Evolutionary conservation across 2,329 filamentous ascomycete genomes (phyloP).

Genomic region (Verticillium isaacii): DNA sequence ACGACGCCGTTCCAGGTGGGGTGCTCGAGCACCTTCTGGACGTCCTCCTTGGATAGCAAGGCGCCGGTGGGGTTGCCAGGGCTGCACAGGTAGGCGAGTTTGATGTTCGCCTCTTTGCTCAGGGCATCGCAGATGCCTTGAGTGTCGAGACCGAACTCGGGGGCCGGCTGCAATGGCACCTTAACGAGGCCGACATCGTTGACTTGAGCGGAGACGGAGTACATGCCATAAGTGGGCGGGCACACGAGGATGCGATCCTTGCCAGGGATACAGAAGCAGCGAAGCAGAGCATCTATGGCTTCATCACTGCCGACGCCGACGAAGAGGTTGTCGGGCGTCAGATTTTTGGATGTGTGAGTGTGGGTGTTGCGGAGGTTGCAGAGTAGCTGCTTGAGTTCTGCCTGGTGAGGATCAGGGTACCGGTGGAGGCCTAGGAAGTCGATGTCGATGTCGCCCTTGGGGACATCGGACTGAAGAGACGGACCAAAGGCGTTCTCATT

Average conservation of each 20-base stretch:
- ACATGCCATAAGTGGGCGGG: conserved; percentile 98
- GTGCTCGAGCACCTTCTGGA: conserved; percentile 72
- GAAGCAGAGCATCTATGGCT: conserved; percentile 88
- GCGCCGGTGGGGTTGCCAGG: conserved; percentile 91
- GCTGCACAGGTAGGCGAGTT: conserved; percentile 88
- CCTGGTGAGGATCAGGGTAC: conserved; percentile 95
- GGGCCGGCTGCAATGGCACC: conserved; percentile 71
- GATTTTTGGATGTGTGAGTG: conserved; percentile 66
- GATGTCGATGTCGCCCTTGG: conserved; percentile 51
- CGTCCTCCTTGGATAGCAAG: conserved; percentile 68
- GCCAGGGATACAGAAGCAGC: conserved; percentile 87
- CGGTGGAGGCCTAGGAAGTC: conserved; percentile 74
- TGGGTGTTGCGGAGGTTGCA: conserved; percentile 85
- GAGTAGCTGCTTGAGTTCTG: conserved; percentile 77
- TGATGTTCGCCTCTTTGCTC: conserved; percentile 59
- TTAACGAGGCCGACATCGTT: conserved; percentile 87
- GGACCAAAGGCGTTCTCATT: conserved; percentile 98
- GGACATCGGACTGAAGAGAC: conserved; percentile 54
- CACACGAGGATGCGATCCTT: conserved; percentile 89
- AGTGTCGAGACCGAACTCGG: conserved; percentile 70
- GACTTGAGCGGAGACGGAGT: conserved; percentile 86
- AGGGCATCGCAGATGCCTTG: conserved; percentile 63
- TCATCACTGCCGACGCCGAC: conserved; percentile 96
- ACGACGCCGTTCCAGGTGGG: conserved; percentile 93
- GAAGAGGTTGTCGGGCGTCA: conserved; percentile 82